These are phyloP conservation scores for Nannochloris sp. DNA, from an alignment of 139 green algal species.

Conservation along the genomic window DNA sequence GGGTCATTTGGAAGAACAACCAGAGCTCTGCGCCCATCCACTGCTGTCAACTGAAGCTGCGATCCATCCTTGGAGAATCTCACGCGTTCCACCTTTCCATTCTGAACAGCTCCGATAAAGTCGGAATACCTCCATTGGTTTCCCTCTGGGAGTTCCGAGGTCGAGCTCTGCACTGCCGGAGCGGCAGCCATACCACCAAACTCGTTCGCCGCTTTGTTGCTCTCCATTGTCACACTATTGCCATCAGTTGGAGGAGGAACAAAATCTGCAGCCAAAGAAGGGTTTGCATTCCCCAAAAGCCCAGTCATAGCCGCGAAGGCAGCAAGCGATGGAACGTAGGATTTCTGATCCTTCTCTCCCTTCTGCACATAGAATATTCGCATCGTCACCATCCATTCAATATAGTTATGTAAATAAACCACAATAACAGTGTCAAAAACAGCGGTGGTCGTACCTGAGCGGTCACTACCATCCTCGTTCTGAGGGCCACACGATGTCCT, in stretches of 20 bases:
- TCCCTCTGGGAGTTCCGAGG: slow-evolving; percentile 79
- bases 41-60: slow-evolving; percentile 62
- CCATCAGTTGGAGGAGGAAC: slow-evolving; percentile 29
- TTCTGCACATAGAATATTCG: background rate
- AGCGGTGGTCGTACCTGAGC: background rate
- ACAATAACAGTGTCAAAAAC: background rate
- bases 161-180: slow-evolving; percentile 37
- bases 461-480: background rate
- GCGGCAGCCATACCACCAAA: slow-evolving; percentile 24
- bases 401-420: no score
- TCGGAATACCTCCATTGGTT: slow-evolving; percentile 96
- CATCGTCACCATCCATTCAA: no score
- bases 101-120: slow-evolving; percentile 86
- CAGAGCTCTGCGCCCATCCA: slow-evolving; percentile 61
- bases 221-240: slow-evolving; percentile 19
- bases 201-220: slow-evolving; percentile 15
- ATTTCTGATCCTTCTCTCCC: background rate
- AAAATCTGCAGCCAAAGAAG: slow-evolving; percentile 40
- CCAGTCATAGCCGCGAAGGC: background rate
- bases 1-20: slow-evolving; percentile 83
- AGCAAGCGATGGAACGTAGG: background rate
- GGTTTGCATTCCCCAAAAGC: background rate
- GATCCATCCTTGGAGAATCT: slow-evolving; percentile 96
- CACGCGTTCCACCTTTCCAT: slow-evolving; percentile 93
- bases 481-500: background rate